Percentiles rank a stretch among this genome's conserved stretches.
Conservation (phyloP, 1,284 basidiomycete species). For the Cryptococcus sp. region DNA sequence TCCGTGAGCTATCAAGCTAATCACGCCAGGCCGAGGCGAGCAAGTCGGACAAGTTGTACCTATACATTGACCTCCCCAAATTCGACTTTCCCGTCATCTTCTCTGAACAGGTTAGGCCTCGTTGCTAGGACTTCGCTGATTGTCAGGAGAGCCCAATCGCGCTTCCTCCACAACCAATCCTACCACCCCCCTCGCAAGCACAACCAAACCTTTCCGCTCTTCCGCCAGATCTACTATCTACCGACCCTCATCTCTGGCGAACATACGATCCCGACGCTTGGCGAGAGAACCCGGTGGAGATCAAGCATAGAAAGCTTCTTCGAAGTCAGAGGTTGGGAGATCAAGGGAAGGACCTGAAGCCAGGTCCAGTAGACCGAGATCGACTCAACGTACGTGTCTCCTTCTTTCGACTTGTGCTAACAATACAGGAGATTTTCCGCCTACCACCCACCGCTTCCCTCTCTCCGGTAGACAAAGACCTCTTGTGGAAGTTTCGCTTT, state of each 20-base stretch:
- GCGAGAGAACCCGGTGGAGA: constrained; percentile 90
- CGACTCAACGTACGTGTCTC: constrained; percentile 67
- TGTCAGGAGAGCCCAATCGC: constrained; percentile 33
- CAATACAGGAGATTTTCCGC: constrained; percentile 70
- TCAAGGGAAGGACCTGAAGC: constrained; percentile 91
- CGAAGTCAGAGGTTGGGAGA: constrained; percentile 92
- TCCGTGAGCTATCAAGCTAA: not conserved
- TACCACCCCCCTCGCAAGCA: constrained; percentile 23
- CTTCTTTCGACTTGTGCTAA: not conserved
- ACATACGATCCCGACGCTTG: constrained; percentile 82
- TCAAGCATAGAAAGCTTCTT: constrained; percentile 90
- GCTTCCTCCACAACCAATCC: constrained; percentile 41
- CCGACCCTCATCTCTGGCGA: constrained; percentile 74
- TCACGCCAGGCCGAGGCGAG: constrained; percentile 66
- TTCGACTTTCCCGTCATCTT: constrained; percentile 98
- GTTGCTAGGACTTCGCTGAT: not conserved
- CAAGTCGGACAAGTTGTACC: constrained; percentile 81
- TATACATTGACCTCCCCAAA: constrained; percentile 93
- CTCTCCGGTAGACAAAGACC: constrained; percentile 86
- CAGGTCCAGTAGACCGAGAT: constrained; percentile 90
- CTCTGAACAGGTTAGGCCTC: constrained; percentile 63
- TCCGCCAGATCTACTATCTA: constrained; percentile 49
- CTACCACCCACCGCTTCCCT: constrained; percentile 84
- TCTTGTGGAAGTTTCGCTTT: constrained; percentile 98
- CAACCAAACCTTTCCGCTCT: constrained; percentile 35